phyloP scores from a whole-genome alignment of 257 asterid species.

The Leonotis leonurus region DNA sequence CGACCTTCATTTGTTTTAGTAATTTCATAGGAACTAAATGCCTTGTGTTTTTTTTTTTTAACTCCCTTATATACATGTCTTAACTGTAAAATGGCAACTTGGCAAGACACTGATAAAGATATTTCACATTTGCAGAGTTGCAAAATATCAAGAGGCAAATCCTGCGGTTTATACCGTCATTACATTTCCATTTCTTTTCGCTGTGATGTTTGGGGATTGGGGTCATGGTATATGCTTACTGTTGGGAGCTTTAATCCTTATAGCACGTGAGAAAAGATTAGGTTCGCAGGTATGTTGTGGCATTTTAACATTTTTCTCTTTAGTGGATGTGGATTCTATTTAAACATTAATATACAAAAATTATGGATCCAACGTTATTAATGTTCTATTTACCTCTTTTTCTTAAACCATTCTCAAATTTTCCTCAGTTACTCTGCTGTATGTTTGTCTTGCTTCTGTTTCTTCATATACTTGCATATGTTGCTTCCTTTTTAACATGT shows the following conservation, averaged over 20 bases:
- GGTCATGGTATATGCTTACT: constrained; percentile 93
- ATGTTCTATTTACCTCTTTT: background rate
- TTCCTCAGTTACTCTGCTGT: constrained; percentile 5
- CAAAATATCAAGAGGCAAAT: constrained; percentile 87
- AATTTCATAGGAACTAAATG: background rate
- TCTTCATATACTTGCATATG: background rate
- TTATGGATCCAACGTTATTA: background rate
- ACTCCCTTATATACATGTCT: background rate
- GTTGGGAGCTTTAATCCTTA: constrained; percentile 70
- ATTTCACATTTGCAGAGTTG: constrained; percentile 52
- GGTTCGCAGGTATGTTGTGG: constrained; percentile 62
- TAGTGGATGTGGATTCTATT: background rate
- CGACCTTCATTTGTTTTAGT: background rate
- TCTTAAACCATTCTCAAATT: background rate
- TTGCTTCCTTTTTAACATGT: background rate
- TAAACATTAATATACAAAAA: background rate
- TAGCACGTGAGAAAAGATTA: constrained; percentile 68
- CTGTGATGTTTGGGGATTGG: constrained; percentile 99
- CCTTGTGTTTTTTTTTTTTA: background rate
- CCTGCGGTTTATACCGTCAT: constrained; percentile 85
- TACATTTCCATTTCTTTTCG: constrained; percentile 94
- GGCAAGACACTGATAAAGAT: constrained; percentile 18
- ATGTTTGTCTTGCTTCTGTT: background rate
- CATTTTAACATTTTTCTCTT: background rate
- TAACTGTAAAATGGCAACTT: constrained; percentile 3